Base-by-base conservation (phyloP, 352 stramenopile genomes). In the Blastocystis sp. region DNA sequence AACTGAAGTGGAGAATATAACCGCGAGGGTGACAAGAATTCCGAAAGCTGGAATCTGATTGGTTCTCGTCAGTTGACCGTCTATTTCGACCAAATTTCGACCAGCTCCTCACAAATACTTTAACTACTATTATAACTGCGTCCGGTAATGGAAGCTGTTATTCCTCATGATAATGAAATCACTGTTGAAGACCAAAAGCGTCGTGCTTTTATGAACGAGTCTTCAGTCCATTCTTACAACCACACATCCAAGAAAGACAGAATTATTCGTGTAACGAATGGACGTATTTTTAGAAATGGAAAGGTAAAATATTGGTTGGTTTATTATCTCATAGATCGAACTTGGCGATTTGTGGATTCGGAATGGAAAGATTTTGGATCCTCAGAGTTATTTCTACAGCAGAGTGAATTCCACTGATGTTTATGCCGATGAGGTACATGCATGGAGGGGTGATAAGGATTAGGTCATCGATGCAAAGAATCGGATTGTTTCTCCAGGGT, bases 401-500 rank as follows among this genome's bases (percentile, higher is more conserved):
- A 54, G 73, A n/a, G 27, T 84, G 17, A 84, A 84, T 56, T 84
- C 73, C 30, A 68, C 9, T 4, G 73, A 84, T n/a, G 73, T 84
- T 22, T 84, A 84, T 24, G 73, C 73, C 17, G 73, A 84, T 64
- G 73, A 84, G 53, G 64, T 64, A 22, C 2, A 40, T 69, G 17
- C 27, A 9, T 33, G 56, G 42, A 22, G 9, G 53, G 9, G 22
- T 35, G 22, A 15, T 60, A 51, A 40, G 22, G 7, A 24, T 2
- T 64, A 82, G 57, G 78, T 89, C n/a, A 89, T 89, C 33, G 57
- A 89, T 59, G 78, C 60, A 13, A 78, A 76, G 27, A 78, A 76
- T 51, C 19, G n/a, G 5, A 79, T 96, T 69, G 80, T 94, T 11
- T 93, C 93, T 9, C 93, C 94, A 11, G 94, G 94, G 44, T 96